These are phyloP conservation scores for Phytopythium chamaehyphon DNA, from an alignment of 352 stramenopile species.

Conservation along the genomic window DNA sequence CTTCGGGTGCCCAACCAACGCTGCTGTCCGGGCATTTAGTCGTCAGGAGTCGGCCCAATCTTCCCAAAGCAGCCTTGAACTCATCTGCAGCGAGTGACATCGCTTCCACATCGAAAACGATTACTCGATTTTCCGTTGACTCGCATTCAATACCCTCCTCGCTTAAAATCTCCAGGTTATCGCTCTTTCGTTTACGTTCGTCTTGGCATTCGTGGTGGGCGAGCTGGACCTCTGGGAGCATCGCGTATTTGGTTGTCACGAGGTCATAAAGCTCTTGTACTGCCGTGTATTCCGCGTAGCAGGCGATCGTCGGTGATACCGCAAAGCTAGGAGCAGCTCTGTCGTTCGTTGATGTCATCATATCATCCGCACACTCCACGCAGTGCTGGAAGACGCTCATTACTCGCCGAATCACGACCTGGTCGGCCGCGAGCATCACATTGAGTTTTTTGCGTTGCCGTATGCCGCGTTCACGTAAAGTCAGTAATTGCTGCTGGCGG, in stretches of 20 bases:
- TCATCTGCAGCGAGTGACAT: conserved; percentile 23
- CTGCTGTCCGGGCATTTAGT: conserved; percentile 39
- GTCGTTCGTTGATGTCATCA: conserved; percentile 4
- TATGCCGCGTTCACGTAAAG: conserved; percentile 40
- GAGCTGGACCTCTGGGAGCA: conserved; percentile 10
- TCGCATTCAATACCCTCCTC: not conserved
- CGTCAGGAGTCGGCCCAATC: conserved; percentile 26
- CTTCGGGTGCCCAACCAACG: conserved; percentile 40
- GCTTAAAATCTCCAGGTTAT: not conserved
- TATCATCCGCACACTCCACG: conserved; percentile 30
- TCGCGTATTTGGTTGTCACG: conserved; percentile 20
- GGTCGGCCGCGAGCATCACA: conserved; percentile 33
- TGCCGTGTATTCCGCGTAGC: not conserved
- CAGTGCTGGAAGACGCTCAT: conserved; percentile 24
- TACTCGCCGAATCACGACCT: conserved; percentile 33
- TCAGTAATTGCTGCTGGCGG: conserved; percentile 29
- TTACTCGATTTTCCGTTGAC: conserved; percentile 4
- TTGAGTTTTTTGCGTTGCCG: conserved; percentile 51
- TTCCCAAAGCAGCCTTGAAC: conserved; percentile 22
- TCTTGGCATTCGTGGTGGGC: conserved; percentile 3
- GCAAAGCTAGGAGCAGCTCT: not conserved
- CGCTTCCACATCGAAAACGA: conserved; percentile 23
- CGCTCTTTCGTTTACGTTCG: not conserved
- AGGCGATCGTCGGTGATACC: not conserved
- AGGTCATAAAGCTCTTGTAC: conserved; percentile 24